phyloP scores from a whole-genome alignment of 192 early-diverging fungal genomes.

The Allomyces macrogynus region DNA sequence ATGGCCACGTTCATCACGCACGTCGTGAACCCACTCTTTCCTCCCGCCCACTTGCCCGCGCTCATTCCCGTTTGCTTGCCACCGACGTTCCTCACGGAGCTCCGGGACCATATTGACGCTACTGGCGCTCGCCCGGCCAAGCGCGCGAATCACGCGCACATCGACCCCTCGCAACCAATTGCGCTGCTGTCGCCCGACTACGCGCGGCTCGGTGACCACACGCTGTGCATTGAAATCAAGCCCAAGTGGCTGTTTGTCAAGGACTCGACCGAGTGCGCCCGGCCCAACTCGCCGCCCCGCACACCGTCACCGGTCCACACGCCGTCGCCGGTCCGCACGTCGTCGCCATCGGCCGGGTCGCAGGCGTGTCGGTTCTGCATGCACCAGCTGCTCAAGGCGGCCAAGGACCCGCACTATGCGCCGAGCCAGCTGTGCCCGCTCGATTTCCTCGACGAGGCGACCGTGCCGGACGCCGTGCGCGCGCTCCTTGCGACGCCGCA shows the following conservation, averaged over 20 bases:
- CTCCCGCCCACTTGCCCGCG: not conserved
- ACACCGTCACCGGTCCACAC: constrained; percentile 11
- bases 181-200: not conserved
- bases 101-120: not conserved
- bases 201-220: not conserved
- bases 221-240: constrained; percentile 6
- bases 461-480: constrained; percentile 17
- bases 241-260: not conserved
- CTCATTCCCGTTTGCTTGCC: not conserved
- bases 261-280: constrained; percentile 46
- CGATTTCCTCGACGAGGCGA: constrained; percentile 26
- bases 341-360: no score
- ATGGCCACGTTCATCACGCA: not conserved
- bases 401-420: constrained; percentile 7
- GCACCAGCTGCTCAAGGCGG: constrained; percentile 38
- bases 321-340: constrained; percentile 17
- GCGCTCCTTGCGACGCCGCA: constrained; percentile 18
- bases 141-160: constrained; percentile 1
- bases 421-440: constrained; percentile 40
- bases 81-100: constrained; percentile 1
- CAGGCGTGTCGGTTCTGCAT: constrained; percentile 53
- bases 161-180: not conserved
- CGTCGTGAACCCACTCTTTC: not conserved
- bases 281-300: constrained; percentile 27
- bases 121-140: constrained; percentile 3